Percentiles rank a stretch among this genome's conserved stretches.
Evolutionary conservation across 2,329 filamentous ascomycete genomes (phyloP).

Genomic region (Lasiodiplodia citricola): DNA sequence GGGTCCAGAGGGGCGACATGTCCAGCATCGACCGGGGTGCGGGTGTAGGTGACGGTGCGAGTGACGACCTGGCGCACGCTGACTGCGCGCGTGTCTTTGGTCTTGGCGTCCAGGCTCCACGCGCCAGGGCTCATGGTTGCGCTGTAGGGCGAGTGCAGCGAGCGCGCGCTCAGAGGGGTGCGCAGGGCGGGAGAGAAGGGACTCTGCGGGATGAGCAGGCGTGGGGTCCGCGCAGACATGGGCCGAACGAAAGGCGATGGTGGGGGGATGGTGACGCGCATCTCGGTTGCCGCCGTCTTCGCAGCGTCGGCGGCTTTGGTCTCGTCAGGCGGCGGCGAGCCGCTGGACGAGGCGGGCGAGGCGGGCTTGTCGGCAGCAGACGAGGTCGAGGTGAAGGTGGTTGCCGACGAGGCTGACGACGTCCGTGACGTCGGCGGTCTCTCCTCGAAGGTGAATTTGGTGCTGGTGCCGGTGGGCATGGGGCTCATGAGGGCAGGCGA

Average conservation of each 20-base stretch:
- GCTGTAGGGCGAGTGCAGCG: conserved; percentile 74
- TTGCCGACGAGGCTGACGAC: conserved; percentile 46
- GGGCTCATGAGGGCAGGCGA: conserved; percentile 73
- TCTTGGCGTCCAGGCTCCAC: conserved; percentile 72
- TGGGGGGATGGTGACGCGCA: conserved; percentile 61
- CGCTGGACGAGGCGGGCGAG: not conserved
- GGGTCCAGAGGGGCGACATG: conserved; percentile 72
- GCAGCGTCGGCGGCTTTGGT: not conserved
- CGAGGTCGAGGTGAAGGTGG: conserved; percentile 38
- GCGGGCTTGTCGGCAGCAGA: conserved; percentile 29
- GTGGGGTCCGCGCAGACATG: conserved; percentile 64
- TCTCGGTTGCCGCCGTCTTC: conserved; percentile 16
- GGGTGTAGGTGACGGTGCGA: conserved; percentile 89
- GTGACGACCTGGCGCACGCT: conserved; percentile 89
- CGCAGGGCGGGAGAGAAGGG: conserved; percentile 64
- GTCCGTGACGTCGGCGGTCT: conserved; percentile 42
- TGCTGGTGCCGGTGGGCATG: conserved; percentile 61
- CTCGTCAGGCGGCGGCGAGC: conserved; percentile 37
- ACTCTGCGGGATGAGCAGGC: conserved; percentile 77
- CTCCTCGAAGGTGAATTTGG: conserved; percentile 55
- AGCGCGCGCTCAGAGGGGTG: conserved; percentile 70
- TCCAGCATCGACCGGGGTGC: conserved; percentile 49
- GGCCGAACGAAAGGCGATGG: conserved; percentile 68
- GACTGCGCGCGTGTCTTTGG: conserved; percentile 58
- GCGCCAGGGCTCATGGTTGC: conserved; percentile 76